These are phyloP conservation scores for Lactarius quietus DNA, from an alignment of 768 basidiomycete genomes.

Conservation along the genomic window DNA sequence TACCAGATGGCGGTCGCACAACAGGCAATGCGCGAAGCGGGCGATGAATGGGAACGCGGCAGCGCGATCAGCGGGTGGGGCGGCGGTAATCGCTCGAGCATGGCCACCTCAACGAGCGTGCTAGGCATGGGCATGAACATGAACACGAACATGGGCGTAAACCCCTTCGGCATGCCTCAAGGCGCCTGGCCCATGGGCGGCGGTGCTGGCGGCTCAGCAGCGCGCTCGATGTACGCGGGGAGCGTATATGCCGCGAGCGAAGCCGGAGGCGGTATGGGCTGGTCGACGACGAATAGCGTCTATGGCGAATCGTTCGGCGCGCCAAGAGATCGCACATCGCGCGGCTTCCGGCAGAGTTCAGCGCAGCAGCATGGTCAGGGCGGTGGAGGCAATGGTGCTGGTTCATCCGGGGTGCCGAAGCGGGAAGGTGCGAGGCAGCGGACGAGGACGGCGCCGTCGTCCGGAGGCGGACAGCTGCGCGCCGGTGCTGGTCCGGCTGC, in stretches of 20 bases:
- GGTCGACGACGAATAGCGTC: conserved; percentile 54
- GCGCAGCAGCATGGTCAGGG: conserved; percentile 9
- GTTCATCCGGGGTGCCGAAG: conserved; percentile 21
- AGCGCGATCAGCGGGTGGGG: conserved; percentile 43
- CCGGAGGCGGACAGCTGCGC: conserved; percentile 14
- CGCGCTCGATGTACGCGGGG: conserved; percentile 58
- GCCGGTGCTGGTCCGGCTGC: conserved; percentile 16
- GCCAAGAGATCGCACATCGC: conserved; percentile 31
- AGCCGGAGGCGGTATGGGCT: conserved; percentile 31
- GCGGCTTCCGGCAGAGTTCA: conserved; percentile 19
- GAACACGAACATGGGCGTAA: conserved; percentile 21
- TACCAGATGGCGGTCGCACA: conserved; percentile 90
- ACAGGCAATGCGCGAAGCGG: conserved; percentile 86
- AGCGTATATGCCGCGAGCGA: conserved; percentile 60
- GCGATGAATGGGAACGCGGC: conserved; percentile 85
- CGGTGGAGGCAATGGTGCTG: too few species aligned
- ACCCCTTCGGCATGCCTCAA: conserved; percentile 28
- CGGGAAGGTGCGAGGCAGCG: conserved; percentile 28
- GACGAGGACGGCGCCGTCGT: conserved; percentile 35
- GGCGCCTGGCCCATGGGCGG: conserved; percentile 40
- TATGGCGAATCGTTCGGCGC: conserved; percentile 53
- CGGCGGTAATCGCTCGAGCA: conserved; percentile 29
- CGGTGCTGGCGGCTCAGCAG: conserved; percentile 32
- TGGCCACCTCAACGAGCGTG: conserved; percentile 32
- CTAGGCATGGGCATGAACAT: conserved; percentile 36